Evolutionary conservation across 305 asterid species (phyloP), one percentile per base, ranked within the genome.

Genomic region (Fraxinus platypoda): DNA sequence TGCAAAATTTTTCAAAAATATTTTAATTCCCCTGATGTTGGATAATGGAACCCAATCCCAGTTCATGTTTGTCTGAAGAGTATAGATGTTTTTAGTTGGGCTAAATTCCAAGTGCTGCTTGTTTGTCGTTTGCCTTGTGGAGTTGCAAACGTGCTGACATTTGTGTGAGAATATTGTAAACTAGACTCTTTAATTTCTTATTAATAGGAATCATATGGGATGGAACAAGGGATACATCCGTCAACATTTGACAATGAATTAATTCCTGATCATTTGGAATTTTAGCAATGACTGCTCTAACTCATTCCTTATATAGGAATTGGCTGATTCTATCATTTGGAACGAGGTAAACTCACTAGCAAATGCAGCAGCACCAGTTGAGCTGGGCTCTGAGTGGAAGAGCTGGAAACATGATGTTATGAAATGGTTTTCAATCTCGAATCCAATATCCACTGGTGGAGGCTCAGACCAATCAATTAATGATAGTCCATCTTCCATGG

Each of bases 321-420:
- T 97, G 90, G 85, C 89, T 6, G 92, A 90, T 85, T 90, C 97
- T 81, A 91, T 97, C 82, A 87, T 88, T 74, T 95, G 98, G 99
- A 87, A 93, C 82, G 95, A 90, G 86, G 94, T 94, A 82, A 90
- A 87, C 85, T 85, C 86, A 59, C 90, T 87, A 81, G 85, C 97
- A 78, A 87, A 83, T 86, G 90, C 87, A 88, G 86, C 91, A 73
- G 85, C 84, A 21, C 83, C 80, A 59, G 81, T 83, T 75, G 97
- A 92, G 31, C 86, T 85, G 77, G 91, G 90, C 84, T 82, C 91
- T 74, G 98, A 93, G 82, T 91, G 94, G 97, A 95, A 87, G 87
- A 93, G 90, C 74, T 93, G 96, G 97, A 97, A 93, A 86, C 94
- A 91, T 41, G 99, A 97, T 82, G 95, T 89, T 79, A 92, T 97